These are phyloP conservation scores for Metschnikowia drakensbergensis DNA, from an alignment of 805 yeast species.

Conservation along the genomic window DNA sequence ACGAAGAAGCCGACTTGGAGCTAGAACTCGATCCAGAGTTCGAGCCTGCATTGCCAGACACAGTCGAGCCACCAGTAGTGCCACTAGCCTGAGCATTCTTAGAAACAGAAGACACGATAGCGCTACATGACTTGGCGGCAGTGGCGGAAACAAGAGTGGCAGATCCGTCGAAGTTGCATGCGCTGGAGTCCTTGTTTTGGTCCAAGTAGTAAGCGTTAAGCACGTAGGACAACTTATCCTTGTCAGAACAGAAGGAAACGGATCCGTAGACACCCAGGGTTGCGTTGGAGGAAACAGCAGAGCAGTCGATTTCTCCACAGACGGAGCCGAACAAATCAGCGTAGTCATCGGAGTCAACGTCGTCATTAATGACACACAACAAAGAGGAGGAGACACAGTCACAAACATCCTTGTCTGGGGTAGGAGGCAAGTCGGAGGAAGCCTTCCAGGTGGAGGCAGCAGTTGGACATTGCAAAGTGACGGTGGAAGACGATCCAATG, in stretches of 20 bases:
- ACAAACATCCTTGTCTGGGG: conserved; percentile 65
- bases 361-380: conserved; percentile 56
- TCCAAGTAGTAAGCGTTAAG: conserved; percentile 56
- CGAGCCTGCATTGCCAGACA: conserved; percentile 20
- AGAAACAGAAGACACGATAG: conserved; percentile 19
- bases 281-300: conserved; percentile 61
- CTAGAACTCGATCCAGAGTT: conserved; percentile 19
- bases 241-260: conserved; percentile 64
- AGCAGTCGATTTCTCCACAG: conserved; percentile 59
- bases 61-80: conserved; percentile 9
- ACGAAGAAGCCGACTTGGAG: conserved; percentile 20
- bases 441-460: conserved; percentile 58
- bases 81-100: conserved; percentile 16
- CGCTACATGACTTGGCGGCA: conserved; percentile 30
- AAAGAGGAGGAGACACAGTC: conserved; percentile 55
- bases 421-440: conserved; percentile 68
- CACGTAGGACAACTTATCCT: conserved; percentile 62
- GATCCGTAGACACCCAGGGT: conserved; percentile 65
- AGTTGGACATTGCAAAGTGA: conserved; percentile 60
- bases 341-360: conserved; percentile 55
- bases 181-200: conserved; percentile 12
- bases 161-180: conserved; percentile 39
- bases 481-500: conserved; percentile 22
- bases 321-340: conserved; percentile 53
- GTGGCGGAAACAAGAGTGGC: conserved; percentile 42